Conservation (phyloP, 169 alveolate species). For the Babesia sp. region DNA sequence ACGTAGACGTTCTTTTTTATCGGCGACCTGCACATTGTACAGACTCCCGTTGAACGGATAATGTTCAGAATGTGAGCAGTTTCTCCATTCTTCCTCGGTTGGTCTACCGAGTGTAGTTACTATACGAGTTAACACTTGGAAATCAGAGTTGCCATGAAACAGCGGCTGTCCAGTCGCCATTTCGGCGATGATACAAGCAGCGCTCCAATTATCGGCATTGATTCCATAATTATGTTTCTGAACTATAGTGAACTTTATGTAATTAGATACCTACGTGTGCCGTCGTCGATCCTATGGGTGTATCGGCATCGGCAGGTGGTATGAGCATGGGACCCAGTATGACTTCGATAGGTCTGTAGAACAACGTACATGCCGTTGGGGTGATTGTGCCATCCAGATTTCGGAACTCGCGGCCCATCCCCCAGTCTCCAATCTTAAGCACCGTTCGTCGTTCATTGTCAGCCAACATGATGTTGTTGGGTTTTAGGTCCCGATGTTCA, state of each 20-base stretch:
- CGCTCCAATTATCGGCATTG: conserved; percentile 86
- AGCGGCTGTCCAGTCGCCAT: conserved; percentile 84
- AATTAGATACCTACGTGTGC: conserved; percentile 17
- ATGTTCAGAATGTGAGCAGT: conserved; percentile 77
- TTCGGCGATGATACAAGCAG: conserved; percentile 88
- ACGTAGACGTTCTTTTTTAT: conserved; percentile 70
- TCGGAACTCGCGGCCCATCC: conserved; percentile 85
- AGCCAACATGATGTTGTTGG: conserved; percentile 87
- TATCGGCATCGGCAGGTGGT: background rate
- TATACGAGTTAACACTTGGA: conserved; percentile 78
- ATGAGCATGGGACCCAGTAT: conserved; percentile 50
- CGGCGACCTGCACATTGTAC: conserved; percentile 59
- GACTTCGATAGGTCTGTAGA: conserved; percentile 86
- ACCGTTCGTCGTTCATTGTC: conserved; percentile 62
- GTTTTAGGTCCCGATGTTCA: conserved; percentile 88
- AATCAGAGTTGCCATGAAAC: conserved; percentile 86
- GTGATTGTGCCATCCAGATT: conserved; percentile 82
- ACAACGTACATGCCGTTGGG: conserved; percentile 87
- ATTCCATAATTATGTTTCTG: conserved; percentile 75
- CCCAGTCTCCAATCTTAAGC: conserved; percentile 89
- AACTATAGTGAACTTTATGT: background rate
- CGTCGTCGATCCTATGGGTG: background rate
- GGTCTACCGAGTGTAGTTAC: conserved; percentile 84
- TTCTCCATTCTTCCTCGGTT: conserved; percentile 82
- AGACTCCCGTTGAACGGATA: conserved; percentile 77